Evolutionary conservation across 805 yeast genomes (phyloP), one percentile per base, ranked within the genome.

Genomic region (Candida schatavii): DNA sequence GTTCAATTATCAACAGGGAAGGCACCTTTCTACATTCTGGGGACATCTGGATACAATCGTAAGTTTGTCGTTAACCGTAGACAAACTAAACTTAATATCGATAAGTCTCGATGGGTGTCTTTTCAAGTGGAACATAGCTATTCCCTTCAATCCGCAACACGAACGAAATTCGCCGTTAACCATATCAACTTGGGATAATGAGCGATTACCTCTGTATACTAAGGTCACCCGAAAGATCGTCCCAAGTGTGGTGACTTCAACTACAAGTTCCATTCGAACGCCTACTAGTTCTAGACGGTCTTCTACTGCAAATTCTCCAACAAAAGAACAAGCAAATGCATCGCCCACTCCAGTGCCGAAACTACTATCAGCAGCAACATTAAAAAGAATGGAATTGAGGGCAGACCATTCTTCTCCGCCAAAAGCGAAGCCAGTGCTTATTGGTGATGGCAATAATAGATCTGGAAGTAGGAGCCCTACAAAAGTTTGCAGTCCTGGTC

Each of bases 71-170:
- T 41, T 62, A 7, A 40, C 48, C 5, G 40, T 43, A 13, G 46
- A 51, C 3, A 50, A 49, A 2, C 44, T 52, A 4, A 52, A 65
- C 13, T 54, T 73, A 21, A 47, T 75, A 1, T 68, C 81, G 0
- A 62, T 77, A 13, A 72, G 81, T 17, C 61, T 60, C 5, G 81
- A 74, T 49, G 85, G 83, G 0, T 78, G 83, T 52, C 52, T 78
- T 39, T 77, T 80, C 45, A 56, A 53, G 5, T 79, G 84, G 84
- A 48, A 50, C 3, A 34, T 62, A 5, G 19, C 5, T 17, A 15
- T n/a, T n/a, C n/a, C n/a, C n/a, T n/a, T n/a, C n/a, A n/a, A n/a
- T n/a, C 6, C 32, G 15, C n/a, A 29, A 13, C 18, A 6, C 6
- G 32, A 13, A 29, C 6, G 43, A 37, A n/a, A 15, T 4, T 20